Evolutionary conservation across 345 rosid genomes (phyloP), one percentile per base, ranked within the genome.

Genomic region (Abelmoschus esculentus): DNA sequence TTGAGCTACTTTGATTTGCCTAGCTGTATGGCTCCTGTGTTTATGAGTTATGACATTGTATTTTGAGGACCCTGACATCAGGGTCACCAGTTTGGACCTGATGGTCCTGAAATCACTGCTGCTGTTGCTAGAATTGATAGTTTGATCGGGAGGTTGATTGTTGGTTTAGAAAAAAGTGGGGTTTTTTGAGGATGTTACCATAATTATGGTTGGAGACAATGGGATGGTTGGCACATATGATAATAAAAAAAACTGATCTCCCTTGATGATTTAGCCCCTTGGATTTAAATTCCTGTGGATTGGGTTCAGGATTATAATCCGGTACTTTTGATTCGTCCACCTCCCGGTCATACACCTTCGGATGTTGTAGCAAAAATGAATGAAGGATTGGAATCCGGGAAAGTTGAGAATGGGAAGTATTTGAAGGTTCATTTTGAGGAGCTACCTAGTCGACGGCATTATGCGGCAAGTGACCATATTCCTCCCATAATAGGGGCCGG

Each of bases 191-290:
- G 97, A 93, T 83, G 96, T 91, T 72, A 80, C 74, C 47, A 78
- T 93, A 73, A 86, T 91, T 63, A 80, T 93, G 95, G 95, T 91
- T 14, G 97, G 98, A 71, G 98, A 91, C 80, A 97, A 91, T 77
- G 96, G 98, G 31, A 93, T 93, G 97, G 98, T 88, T 32, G 95
- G 97, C 29, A 93, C 95, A 17, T 93, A 97, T 66, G 98, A 93
- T 70, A 85, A 85, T 58, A 93, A 89, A 77, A 85, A 61, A 93
- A 89, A 77, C 32, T 93, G 60, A 77, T 93, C 7, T 83, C 81
- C 54, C 65, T 91, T 6, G 95, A 91, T 58, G 95, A 91, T 83
- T 87, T 93, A 72, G 84, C 85, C 28, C 59, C 88, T 65, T 90
- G 92, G 92, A 80, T 91, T 55, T 60, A 80, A 53, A 81, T 93